Evolutionary conservation across 2,329 filamentous ascomycete genomes (phyloP), one percentile per base, ranked within the genome.

Genomic region (Chaetomiaceae sp.): DNA sequence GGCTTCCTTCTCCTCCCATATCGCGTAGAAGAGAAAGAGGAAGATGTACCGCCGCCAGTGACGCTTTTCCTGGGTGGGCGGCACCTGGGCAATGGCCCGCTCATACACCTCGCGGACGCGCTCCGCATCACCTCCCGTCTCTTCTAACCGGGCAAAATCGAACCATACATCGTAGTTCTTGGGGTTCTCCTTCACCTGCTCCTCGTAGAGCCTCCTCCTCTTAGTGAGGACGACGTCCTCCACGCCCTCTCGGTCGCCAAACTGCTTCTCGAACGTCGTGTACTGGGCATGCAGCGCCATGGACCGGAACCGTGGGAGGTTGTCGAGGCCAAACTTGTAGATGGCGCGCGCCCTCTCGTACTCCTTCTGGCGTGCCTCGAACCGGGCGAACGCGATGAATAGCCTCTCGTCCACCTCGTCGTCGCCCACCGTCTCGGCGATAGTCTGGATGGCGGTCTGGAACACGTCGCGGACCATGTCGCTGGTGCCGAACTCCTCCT

Each of bases 101-200:
- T 99, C 94, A 71, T 97, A 99, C 14, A 95, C 84, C 61, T 99
- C 94, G 31, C 94, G 84, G 1, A 96, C 86, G 38, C 89, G 84
- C 59, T 95, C 91, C 0, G 82, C 73, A 66, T 96, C 88, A 8
- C 89, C 88, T 1, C 89, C 85, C 0, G 84, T 82, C 71, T 99
- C 94, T 69, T 99, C 94, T 6, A 99, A 75, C 7, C 89, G 82
- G 23, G 91, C 91, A 69, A 92, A 96, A 70, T 97, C 94, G 63
- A 99, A 92, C 94, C 94, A 99, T 12, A 85, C 82, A 66, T 99
- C 94, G 75, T 99, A 99, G 70, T 96, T 96, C 66, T 95, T 94
- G 2, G 91, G 83, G 65, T 96, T 97, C 66, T 95, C 88, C 65
- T 91, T 92, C 61, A 97, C 82, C 66, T 94, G 87, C 62, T 96